Percentiles rank a stretch among this genome's conserved stretches.
Evolutionary conservation across 169 alveolate genomes (phyloP).

Genomic region (Fabrea salina): DNA sequence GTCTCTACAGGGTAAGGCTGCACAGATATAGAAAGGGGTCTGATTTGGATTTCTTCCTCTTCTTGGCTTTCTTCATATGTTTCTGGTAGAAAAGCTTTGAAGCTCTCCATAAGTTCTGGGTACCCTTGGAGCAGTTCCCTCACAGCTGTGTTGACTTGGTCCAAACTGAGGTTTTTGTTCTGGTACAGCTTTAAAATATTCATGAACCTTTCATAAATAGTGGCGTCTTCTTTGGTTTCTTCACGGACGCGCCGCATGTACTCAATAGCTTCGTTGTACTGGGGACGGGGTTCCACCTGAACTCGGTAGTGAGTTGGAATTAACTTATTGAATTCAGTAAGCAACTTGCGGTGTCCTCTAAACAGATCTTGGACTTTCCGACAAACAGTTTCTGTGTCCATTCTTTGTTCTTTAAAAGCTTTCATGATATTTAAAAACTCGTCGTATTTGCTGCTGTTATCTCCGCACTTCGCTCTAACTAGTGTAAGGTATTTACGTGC

Average conservation of each 20-base stretch:
- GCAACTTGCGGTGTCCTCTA: neutral
- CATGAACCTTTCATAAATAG: neutral
- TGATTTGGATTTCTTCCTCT: neutral
- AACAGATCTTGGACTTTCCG: conserved; percentile 24
- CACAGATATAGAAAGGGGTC: no score
- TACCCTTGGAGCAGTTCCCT: neutral
- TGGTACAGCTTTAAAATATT: neutral
- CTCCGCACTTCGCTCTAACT: conserved; percentile 15
- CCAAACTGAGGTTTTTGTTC: neutral
- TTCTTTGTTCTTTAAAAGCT: conserved; percentile 22
- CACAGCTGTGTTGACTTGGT: neutral
- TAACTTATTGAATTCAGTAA: conserved; percentile 20
- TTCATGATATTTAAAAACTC: conserved; percentile 15
- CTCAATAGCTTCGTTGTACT: conserved; percentile 23
- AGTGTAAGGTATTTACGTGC: conserved; percentile 2
- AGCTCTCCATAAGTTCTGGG: neutral
- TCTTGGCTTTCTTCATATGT: neutral
- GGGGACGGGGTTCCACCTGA: conserved; percentile 7
- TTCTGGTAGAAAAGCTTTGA: conserved; percentile 22
- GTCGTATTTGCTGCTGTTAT: neutral
- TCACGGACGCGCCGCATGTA: conserved; percentile 18
- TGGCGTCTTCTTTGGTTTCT: conserved; percentile 27
- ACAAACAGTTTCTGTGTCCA: conserved; percentile 24
- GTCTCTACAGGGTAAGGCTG: conserved; percentile 1
- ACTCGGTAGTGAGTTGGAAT: conserved; percentile 25